Conservation (phyloP, 1,284 basidiomycete genomes). For the Tylopilus sp. region DNA sequence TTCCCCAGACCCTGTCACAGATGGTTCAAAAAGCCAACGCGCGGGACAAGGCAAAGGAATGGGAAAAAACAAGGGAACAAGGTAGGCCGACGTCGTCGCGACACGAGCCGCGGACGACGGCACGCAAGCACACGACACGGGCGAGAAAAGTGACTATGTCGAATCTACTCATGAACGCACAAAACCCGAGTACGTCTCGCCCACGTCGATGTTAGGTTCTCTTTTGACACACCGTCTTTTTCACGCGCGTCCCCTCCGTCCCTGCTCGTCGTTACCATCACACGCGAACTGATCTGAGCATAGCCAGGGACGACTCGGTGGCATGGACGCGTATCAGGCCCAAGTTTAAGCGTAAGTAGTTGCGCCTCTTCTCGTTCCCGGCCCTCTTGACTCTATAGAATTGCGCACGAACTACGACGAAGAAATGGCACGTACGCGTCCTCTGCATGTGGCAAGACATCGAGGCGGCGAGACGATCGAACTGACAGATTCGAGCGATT, state of each 20-base stretch:
- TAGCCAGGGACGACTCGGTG: constrained; percentile 3
- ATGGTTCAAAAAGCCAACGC: constrained; percentile 3
- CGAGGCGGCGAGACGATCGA: constrained; percentile 12
- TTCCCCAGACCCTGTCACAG: constrained; percentile 19
- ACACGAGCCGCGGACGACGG: constrained; percentile 4
- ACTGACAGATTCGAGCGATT: constrained; percentile 21
- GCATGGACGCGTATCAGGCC: constrained; percentile 17
- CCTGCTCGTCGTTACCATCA: not conserved
- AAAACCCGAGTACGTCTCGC: constrained; percentile 17
- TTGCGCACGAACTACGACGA: constrained; percentile 13
- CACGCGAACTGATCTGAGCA: constrained; percentile 1
- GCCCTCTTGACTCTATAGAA: constrained; percentile 5
- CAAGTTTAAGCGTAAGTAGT: constrained; percentile 19
- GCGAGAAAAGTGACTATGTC: constrained; percentile 10
- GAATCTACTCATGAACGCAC: constrained; percentile 17
- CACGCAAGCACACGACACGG: constrained; percentile 21
- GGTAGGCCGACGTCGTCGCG: not conserved
- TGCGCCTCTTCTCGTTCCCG: not conserved
- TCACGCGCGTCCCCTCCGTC: not conserved
- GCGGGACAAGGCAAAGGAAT: constrained; percentile 7
- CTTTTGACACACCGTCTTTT: not conserved
- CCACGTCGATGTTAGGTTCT: not conserved
- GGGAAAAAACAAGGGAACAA: not conserved
- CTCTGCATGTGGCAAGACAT: constrained; percentile 14
- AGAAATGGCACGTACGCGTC: constrained; percentile 10